Conservation (phyloP, 2,329 filamentous ascomycete species). For the Fusarium proliferatum region DNA sequence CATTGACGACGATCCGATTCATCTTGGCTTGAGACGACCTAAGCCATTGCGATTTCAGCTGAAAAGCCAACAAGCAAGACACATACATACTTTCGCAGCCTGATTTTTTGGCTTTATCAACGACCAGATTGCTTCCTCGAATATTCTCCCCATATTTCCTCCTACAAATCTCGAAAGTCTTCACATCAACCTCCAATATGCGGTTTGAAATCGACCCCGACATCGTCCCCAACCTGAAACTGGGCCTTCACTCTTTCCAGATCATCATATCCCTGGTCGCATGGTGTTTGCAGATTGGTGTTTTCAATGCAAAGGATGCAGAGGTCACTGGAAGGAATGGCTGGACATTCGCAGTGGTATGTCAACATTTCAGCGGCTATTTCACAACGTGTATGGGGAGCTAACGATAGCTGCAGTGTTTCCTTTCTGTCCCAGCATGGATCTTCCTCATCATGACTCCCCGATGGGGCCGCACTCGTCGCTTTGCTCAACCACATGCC, state of each 20-base stretch:
- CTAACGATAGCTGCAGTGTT: conserved; percentile 62
- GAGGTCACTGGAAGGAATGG: conserved; percentile 67
- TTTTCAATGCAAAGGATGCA: conserved; percentile 63
- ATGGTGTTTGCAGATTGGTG: conserved; percentile 69
- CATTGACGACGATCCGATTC: conserved; percentile 25
- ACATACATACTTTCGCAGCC: conserved; percentile 13
- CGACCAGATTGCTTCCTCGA: not conserved
- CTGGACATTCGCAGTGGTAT: conserved; percentile 73
- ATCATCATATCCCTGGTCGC: conserved; percentile 64
- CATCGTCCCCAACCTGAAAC: conserved; percentile 65
- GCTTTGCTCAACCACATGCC: conserved; percentile 70
- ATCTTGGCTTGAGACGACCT: conserved; percentile 15
- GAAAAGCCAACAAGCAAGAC: conserved; percentile 28
- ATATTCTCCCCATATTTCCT: not conserved
- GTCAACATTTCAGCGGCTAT: conserved; percentile 39
- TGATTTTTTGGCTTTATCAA: not conserved
- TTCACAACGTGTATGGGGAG: not conserved
- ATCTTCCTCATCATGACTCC: conserved; percentile 74
- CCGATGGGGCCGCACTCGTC: conserved; percentile 70
- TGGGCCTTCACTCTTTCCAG: conserved; percentile 67
- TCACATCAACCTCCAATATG: conserved; percentile 47
- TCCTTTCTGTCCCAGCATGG: conserved; percentile 71
- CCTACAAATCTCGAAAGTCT: not conserved
- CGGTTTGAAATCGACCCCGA: conserved; percentile 66
- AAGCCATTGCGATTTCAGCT: conserved; percentile 36